Conservation (phyloP, 805 yeast species). For the Soucietia sequanensis region DNA sequence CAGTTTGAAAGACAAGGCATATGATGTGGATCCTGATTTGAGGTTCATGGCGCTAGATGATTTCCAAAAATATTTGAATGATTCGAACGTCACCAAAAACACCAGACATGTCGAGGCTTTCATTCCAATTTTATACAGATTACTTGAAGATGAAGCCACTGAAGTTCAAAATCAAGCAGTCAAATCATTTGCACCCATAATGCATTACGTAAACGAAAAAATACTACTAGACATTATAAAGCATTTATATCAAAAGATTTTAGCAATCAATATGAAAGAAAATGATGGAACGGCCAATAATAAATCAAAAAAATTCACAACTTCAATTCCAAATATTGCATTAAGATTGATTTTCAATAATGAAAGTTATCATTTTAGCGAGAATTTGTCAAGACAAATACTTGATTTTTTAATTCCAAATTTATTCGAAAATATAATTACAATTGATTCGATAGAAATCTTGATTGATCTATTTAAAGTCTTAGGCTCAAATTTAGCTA, state of each 20-base stretch:
- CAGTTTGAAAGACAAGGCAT: slow-evolving; percentile 42
- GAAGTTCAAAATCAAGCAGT: slow-evolving; percentile 78
- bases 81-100: slow-evolving; percentile 22
- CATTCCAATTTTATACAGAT: slow-evolving; percentile 38
- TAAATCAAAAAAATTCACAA: slow-evolving; percentile 32
- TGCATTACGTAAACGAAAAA: slow-evolving; percentile 34
- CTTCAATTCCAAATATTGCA: slow-evolving; percentile 54
- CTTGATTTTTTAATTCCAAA: slow-evolving; percentile 39
- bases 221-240: slow-evolving; percentile 28
- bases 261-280: slow-evolving; percentile 7
- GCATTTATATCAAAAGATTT: slow-evolving; percentile 22
- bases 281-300: slow-evolving; percentile 14
- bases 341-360: slow-evolving; percentile 42
- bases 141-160: slow-evolving; percentile 59
- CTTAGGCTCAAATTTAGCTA: slow-evolving; percentile 42
- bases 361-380: slow-evolving; percentile 24
- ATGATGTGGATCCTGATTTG: slow-evolving; percentile 75
- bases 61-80: slow-evolving; percentile 45
- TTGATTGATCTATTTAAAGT: slow-evolving; percentile 53
- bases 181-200: slow-evolving; percentile 49
- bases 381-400: slow-evolving; percentile 24
- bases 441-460: slow-evolving; percentile 61
- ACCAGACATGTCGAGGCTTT: slow-evolving; percentile 31
- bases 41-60: slow-evolving; percentile 86
- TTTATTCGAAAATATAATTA: slow-evolving; percentile 30